phyloP scores from a whole-genome alignment of 2,329 filamentous ascomycete genomes.

The Penicillium sp. region DNA sequence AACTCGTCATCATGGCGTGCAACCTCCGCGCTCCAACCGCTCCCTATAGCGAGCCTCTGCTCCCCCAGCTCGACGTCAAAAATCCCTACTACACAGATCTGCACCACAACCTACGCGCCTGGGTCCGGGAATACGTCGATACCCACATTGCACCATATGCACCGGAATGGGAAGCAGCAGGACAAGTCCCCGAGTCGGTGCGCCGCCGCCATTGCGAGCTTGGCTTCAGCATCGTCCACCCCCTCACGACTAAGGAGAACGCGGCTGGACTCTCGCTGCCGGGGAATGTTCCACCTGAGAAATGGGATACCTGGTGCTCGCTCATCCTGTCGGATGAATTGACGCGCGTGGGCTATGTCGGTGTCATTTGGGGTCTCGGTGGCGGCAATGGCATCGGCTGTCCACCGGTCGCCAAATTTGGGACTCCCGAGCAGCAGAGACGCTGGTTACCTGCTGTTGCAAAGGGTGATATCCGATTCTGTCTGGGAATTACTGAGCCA shows the following conservation, averaged over 20 bases:
- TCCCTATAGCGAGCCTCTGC: constrained; percentile 47
- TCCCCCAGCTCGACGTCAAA: constrained; percentile 50
- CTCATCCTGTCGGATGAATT: constrained; percentile 62
- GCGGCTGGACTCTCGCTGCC: constrained; percentile 46
- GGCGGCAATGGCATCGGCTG: constrained; percentile 66
- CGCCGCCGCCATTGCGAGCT: constrained; percentile 44
- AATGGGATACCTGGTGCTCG: constrained; percentile 63
- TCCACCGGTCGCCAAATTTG: constrained; percentile 67
- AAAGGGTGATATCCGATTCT: constrained; percentile 63
- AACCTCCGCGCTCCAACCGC: constrained; percentile 32
- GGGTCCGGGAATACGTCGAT: constrained; percentile 64
- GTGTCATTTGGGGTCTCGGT: constrained; percentile 62
- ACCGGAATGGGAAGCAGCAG: constrained; percentile 67
- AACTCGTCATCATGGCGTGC: constrained; percentile 20
- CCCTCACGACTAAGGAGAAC: constrained; percentile 44
- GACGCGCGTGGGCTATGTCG: constrained; percentile 59
- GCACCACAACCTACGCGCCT: constrained; percentile 62
- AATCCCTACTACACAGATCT: constrained; percentile 66
- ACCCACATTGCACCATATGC: constrained; percentile 61
- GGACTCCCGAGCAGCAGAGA: constrained; percentile 62
- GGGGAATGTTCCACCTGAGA: constrained; percentile 50
- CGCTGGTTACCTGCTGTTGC: constrained; percentile 65
- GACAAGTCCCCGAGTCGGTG: constrained; percentile 53
- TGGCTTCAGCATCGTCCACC: constrained; percentile 44
- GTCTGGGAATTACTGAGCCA: constrained; percentile 68